phyloP scores from a whole-genome alignment of 768 basidiomycete genomes.

The Galerina sulciceps region DNA sequence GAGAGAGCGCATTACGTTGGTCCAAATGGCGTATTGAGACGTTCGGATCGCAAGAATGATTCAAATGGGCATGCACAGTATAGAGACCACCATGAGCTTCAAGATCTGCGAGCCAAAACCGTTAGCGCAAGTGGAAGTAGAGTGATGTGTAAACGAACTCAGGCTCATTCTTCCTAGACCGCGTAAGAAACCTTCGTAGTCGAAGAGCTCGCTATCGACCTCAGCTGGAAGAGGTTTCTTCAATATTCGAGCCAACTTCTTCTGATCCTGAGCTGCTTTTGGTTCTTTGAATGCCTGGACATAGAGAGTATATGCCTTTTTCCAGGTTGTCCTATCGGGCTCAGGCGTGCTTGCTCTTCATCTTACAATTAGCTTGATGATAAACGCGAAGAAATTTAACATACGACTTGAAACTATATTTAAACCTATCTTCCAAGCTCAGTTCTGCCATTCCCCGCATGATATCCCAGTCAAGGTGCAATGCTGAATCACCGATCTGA shows the following conservation, averaged over 20 bases:
- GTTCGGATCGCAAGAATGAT: constrained; percentile 85
- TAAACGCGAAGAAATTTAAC: constrained; percentile 20
- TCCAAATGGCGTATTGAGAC: constrained; percentile 79
- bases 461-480: constrained; percentile 56
- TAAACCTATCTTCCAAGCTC: constrained; percentile 73
- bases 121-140: not conserved
- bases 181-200: constrained; percentile 75
- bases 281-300: constrained; percentile 69
- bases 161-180: constrained; percentile 80
- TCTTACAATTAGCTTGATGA: not conserved
- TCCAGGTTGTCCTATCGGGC: constrained; percentile 72
- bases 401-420: constrained; percentile 52
- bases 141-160: constrained; percentile 47
- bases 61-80: constrained; percentile 83
- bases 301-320: constrained; percentile 61
- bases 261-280: constrained; percentile 48
- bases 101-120: constrained; percentile 50
- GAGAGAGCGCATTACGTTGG: constrained; percentile 65
- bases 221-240: constrained; percentile 51
- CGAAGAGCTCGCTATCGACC: constrained; percentile 65
- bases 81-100: constrained; percentile 90
- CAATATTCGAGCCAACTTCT: constrained; percentile 60
- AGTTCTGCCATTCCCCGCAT: constrained; percentile 70
- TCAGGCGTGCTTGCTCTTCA: constrained; percentile 37
- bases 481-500: constrained; percentile 48